These are phyloP conservation scores for Punctularia strigosozonata DNA, from an alignment of 768 basidiomycete genomes.

Conservation along the genomic window DNA sequence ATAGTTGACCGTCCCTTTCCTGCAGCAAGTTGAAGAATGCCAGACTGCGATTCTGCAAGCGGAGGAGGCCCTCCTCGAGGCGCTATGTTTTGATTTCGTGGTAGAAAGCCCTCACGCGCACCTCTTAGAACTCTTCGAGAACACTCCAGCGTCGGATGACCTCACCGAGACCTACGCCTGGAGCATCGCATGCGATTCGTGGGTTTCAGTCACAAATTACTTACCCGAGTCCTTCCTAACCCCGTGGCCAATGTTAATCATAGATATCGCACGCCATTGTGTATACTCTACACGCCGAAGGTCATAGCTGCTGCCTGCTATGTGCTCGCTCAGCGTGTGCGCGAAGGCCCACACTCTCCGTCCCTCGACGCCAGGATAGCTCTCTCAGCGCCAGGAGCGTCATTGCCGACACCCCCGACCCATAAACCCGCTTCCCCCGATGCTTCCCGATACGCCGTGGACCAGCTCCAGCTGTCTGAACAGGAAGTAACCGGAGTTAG, in stretches of 20 bases:
- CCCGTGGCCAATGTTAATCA: constrained; percentile 2
- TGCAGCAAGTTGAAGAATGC: constrained; percentile 65
- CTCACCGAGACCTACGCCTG: constrained; percentile 72
- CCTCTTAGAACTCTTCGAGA: constrained; percentile 61
- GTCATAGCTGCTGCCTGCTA: constrained; percentile 71
- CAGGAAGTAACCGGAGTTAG: constrained; percentile 42
- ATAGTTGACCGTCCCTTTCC: no score
- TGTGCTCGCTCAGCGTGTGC: constrained; percentile 60
- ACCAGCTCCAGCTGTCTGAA: constrained; percentile 54
- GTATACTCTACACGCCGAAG: constrained; percentile 55
- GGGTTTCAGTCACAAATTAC: constrained; percentile 17
- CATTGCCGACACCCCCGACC: constrained; percentile 72
- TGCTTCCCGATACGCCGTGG: constrained; percentile 52
- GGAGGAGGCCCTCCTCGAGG: constrained; percentile 72
- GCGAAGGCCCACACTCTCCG: constrained; percentile 62
- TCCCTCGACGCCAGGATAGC: constrained; percentile 69
- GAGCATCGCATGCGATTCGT: constrained; percentile 88
- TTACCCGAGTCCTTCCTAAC: constrained; percentile 1
- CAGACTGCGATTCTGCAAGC: constrained; percentile 58
- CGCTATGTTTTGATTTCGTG: constrained; percentile 78
- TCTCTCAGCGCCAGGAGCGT: constrained; percentile 57
- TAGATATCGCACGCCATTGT: constrained; percentile 74
- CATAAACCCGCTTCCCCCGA: constrained; percentile 66
- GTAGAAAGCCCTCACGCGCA: constrained; percentile 68
- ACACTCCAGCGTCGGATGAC: constrained; percentile 30